phyloP scores from a whole-genome alignment of 331 rosid genomes.

The Spiraea crenata region DNA sequence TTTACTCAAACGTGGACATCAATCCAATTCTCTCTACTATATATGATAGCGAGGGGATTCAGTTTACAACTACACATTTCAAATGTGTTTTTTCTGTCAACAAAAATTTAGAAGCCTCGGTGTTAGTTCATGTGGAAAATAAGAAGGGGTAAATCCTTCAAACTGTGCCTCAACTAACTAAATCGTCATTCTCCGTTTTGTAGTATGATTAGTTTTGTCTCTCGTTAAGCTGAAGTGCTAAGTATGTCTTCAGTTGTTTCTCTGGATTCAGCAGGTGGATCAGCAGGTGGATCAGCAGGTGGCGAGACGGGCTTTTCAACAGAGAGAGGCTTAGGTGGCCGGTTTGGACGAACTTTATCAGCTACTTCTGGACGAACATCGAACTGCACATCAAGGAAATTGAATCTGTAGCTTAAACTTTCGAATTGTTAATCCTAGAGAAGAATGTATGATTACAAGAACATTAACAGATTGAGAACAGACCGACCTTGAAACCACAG shows the following conservation, averaged over 20 bases:
- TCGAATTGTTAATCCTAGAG: background rate
- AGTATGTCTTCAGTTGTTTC: constrained; percentile 40
- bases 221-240: constrained; percentile 55
- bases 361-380: constrained; percentile 42
- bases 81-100: background rate
- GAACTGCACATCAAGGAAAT: constrained; percentile 48
- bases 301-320: constrained; percentile 44
- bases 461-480: constrained; percentile 4
- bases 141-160: constrained; percentile 9
- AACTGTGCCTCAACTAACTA: constrained; percentile 23
- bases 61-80: constrained; percentile 3
- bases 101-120: constrained; percentile 20
- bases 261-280: constrained; percentile 30
- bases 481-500: constrained; percentile 86
- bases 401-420: background rate
- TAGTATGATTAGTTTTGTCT: constrained; percentile 19
- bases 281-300: constrained; percentile 32
- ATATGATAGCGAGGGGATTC: constrained; percentile 15
- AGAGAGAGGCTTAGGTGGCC: constrained; percentile 53
- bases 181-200: constrained; percentile 19
- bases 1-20: background rate
- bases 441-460: background rate
- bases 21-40: background rate
- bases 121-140: constrained; percentile 6
- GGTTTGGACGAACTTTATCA: constrained; percentile 64